Evolutionary conservation across 176 grass and related monocot species (phyloP), one percentile per base, ranked within the genome.

Genomic region (Rhynchospora tenuis): DNA sequence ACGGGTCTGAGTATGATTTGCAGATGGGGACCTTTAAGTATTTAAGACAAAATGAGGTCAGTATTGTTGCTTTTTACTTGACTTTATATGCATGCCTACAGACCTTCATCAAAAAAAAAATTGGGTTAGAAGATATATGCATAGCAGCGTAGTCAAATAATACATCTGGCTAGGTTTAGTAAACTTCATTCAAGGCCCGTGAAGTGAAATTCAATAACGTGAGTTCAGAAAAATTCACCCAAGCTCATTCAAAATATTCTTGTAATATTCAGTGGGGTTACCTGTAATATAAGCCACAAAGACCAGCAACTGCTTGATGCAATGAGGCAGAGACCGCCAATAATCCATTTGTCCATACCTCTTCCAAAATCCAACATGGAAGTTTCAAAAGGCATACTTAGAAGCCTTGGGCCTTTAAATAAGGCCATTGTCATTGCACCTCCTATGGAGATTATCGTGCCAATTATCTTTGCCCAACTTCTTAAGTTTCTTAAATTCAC

Each of bases 221-320:
- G 15, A 38, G 14, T 68, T 15, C 64, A 42, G 1, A 17, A 68
- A 22, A 26, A 33, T 33, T 33, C 31, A 33, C 31, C 31, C 9
- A 67, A 67, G 15, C 5, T 58, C 55, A 6, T 58, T 58, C 31
- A 33, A 33, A 72, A 43, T 33, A 33, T 15, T 24, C 3, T 26
- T 14, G 0, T 23, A 16, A 73, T 19, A 10, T 22, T 43, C 48
- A 73, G 23, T 73, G 48, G 23, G 3, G 26, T 17, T 13, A 83
- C 89, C 90, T 94, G 93, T 62, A 90, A 45, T 82, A 94, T 89
- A 71, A 94, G 93, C 93, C 93, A 94, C n/a, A 90, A 81, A 23
- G 93, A 92, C 93, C 93, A 94, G 78, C 84, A 94, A 59, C 43
- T 86, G 83, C 84, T 88, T 78, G 86, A 86, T 83, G 70, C 86